These are phyloP conservation scores for Trichoderma hamatum DNA, from an alignment of 2,329 filamentous ascomycete species.

Conservation along the genomic window DNA sequence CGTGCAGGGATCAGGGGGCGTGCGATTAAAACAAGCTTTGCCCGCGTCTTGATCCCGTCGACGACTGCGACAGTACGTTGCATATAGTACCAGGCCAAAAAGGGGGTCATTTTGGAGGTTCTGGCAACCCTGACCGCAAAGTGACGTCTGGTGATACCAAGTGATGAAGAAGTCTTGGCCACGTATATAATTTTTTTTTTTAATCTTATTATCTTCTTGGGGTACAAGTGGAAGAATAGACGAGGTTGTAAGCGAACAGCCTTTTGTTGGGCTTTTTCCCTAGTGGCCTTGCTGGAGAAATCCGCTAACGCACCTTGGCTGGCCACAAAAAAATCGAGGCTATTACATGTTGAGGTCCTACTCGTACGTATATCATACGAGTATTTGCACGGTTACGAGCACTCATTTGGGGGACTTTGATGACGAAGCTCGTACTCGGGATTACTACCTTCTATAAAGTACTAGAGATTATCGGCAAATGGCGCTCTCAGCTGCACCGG, in stretches of 20 bases:
- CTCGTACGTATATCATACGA: not conserved
- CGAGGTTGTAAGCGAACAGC: not conserved
- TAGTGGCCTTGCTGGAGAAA: not conserved
- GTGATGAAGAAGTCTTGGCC: not conserved
- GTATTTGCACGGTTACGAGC: not conserved
- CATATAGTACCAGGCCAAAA: not conserved
- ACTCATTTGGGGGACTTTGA: not conserved
- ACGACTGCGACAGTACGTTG: not conserved
- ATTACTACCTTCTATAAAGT: not conserved
- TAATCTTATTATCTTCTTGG: not conserved
- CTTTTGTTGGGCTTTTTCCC: not conserved
- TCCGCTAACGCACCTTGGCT: not conserved
- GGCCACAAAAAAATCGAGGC: not conserved
- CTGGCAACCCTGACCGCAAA: not conserved
- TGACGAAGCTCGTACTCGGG: not conserved
- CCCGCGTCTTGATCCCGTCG: not conserved
- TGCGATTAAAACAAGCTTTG: conserved; percentile 17
- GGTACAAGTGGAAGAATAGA: not conserved
- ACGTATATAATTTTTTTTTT: no score
- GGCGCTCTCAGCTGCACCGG: not conserved
- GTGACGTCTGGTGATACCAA: conserved; percentile 6
- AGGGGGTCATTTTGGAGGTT: not conserved
- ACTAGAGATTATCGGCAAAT: not conserved
- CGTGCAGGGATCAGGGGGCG: conserved; percentile 1
- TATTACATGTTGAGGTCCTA: not conserved